Percentiles rank a stretch among this genome's conserved stretches.
Conservation (phyloP, 176 grass and related monocot species). For the Saccharum spontaneum region DNA sequence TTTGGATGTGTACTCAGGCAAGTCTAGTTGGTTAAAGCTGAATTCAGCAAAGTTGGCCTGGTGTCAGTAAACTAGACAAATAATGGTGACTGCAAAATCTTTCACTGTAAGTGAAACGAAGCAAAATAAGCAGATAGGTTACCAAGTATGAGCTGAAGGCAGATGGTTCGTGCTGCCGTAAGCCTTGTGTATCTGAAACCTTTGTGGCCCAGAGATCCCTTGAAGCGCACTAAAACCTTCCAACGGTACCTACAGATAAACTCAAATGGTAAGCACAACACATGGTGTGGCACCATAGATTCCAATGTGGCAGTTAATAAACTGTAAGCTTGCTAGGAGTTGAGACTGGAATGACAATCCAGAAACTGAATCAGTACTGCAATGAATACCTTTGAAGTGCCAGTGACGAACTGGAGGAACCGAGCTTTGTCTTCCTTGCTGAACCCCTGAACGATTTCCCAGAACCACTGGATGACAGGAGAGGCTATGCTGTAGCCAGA, state of each 20-base stretch:
- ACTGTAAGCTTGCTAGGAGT: neutral
- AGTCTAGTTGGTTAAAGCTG: slow-evolving; percentile 98
- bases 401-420: slow-evolving; percentile 97
- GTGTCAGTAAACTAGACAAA: slow-evolving; percentile 20
- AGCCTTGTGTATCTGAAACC: slow-evolving; percentile 98
- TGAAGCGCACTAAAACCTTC: slow-evolving; percentile 97
- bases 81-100: neutral
- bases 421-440: slow-evolving; percentile 99
- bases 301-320: neutral
- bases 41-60: neutral
- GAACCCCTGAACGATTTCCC: slow-evolving; percentile 93
- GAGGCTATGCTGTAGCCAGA: slow-evolving; percentile 96
- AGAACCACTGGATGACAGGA: slow-evolving; percentile 98
- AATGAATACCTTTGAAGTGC: slow-evolving; percentile 88
- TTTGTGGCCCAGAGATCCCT: slow-evolving; percentile 89
- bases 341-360: neutral
- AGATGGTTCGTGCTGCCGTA: slow-evolving; percentile 93
- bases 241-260: slow-evolving; percentile 70
- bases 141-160: slow-evolving; percentile 99
- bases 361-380: neutral
- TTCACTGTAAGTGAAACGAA: neutral
- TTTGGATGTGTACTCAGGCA: slow-evolving; percentile 95
- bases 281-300: neutral
- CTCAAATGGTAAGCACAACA: slow-evolving; percentile 30
- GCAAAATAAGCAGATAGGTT: slow-evolving; percentile 7